These are phyloP conservation scores for Cladophialophora bantiana DNA, from an alignment of 2,329 filamentous ascomycete genomes.

Conservation along the genomic window DNA sequence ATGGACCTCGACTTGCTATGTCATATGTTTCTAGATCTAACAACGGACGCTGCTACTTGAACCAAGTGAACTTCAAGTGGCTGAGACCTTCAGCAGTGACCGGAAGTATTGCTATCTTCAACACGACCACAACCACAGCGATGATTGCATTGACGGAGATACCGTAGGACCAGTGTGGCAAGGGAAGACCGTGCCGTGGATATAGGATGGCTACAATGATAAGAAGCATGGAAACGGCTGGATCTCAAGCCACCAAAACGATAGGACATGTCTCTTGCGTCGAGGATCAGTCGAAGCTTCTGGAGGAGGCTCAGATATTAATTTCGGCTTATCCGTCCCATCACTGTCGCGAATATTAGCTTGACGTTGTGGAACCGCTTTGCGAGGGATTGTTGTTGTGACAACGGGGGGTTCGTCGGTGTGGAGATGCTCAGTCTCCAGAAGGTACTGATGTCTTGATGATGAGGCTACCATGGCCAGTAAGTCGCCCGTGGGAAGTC, in stretches of 20 bases:
- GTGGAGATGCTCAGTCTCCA: too few species aligned
- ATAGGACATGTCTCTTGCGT: too few species aligned
- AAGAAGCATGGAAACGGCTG: neutral
- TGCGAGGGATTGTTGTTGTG: too few species aligned
- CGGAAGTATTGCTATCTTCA: conserved; percentile 3
- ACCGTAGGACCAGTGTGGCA: conserved; percentile 6
- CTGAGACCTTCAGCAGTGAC: neutral
- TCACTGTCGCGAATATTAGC: too few species aligned
- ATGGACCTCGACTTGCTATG: neutral
- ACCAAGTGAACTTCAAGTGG: conserved; percentile 3
- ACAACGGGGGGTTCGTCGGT: too few species aligned
- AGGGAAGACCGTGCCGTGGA: neutral
- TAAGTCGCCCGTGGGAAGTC: too few species aligned
- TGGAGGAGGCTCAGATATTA: too few species aligned
- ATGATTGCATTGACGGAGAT: conserved; percentile 9
- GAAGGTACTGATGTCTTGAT: too few species aligned
- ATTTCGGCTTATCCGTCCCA: too few species aligned
- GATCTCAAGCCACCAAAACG: conserved; percentile 1
- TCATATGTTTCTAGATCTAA: conserved; percentile 3
- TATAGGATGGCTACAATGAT: neutral
- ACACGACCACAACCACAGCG: neutral
- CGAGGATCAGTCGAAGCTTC: too few species aligned
- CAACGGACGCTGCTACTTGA: neutral
- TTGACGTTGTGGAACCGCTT: too few species aligned
- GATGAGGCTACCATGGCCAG: too few species aligned